Percentiles rank a stretch among this genome's conserved stretches.
phyloP scores from a whole-genome alignment of 2,329 filamentous ascomycete species.

The Pleoardoris graminearum region DNA sequence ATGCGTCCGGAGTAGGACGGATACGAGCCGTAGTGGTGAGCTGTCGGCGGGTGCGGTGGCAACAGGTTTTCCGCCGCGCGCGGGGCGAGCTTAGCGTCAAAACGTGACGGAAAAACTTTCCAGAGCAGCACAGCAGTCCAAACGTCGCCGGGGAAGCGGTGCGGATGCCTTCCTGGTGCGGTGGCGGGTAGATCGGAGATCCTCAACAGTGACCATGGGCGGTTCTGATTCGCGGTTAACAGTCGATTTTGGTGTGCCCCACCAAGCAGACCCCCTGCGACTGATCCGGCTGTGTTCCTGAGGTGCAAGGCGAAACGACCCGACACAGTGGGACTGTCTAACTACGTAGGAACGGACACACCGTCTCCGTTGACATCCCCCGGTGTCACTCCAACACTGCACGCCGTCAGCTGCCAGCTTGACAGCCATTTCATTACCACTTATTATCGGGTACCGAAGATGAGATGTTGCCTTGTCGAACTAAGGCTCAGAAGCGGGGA shows the following conservation, averaged over 20 bases:
- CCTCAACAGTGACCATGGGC: not conserved
- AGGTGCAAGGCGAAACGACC: conserved; percentile 6
- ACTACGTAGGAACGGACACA: not conserved
- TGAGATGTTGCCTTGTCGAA: not conserved
- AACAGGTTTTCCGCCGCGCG: not conserved
- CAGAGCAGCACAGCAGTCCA: not conserved
- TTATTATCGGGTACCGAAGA: not conserved
- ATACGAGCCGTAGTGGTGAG: conserved; percentile 8
- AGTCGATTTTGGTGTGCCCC: not conserved
- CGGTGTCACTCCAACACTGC: not conserved
- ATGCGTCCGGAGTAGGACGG: conserved; percentile 14
- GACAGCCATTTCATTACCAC: not conserved
- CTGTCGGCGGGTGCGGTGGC: not conserved
- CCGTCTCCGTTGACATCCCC: conserved; percentile 5
- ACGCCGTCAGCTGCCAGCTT: conserved; percentile 1
- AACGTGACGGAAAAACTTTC: not conserved
- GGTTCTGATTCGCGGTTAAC: not conserved
- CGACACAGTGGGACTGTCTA: not conserved
- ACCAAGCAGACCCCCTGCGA: not conserved
- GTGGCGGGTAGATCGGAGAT: not conserved
- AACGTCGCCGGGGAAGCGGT: not conserved
- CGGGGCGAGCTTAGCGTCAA: conserved; percentile 1
- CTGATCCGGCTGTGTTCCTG: conserved; percentile 1
- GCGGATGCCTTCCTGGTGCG: not conserved
- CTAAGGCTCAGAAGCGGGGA: too few relatives aligned